Evolutionary conservation across 495 filamentous ascomycete species (phyloP).

Genomic region (Penicillium daleae): DNA sequence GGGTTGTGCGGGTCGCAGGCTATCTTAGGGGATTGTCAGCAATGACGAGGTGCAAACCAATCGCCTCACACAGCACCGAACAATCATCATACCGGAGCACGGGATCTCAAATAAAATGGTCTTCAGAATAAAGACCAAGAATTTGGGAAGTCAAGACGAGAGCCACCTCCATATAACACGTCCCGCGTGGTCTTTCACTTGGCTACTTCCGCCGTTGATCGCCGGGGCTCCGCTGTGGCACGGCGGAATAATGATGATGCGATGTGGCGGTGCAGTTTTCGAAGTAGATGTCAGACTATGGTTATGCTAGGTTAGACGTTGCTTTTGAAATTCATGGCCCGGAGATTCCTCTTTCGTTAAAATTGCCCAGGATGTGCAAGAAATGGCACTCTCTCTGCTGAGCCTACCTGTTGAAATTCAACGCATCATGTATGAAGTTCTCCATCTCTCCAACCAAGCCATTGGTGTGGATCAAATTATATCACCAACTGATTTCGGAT

Average conservation of each 20-base stretch:
- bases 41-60: not conserved
- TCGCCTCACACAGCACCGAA: not conserved
- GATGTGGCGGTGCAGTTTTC: slow-evolving; percentile 36
- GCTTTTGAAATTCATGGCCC: not conserved
- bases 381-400: not conserved
- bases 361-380: not conserved
- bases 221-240: slow-evolving; percentile 36
- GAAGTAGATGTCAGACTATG: too few relatives aligned
- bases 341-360: not conserved
- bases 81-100: not conserved
- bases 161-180: slow-evolving; percentile 17
- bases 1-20: slow-evolving; percentile 17
- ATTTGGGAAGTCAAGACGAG: slow-evolving; percentile 10
- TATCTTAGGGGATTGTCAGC: slow-evolving; percentile 15
- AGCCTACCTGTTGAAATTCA: not conserved
- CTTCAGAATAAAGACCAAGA: slow-evolving; percentile 9
- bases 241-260: slow-evolving; percentile 42
- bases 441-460: not conserved
- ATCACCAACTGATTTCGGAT: not conserved
- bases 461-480: not conserved
- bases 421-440: not conserved
- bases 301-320: not conserved
- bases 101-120: not conserved
- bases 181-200: slow-evolving; percentile 24
- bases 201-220: slow-evolving; percentile 46